phyloP scores from a whole-genome alignment of 23 red algal genomes.

The Pyropia haitanensis region DNA sequence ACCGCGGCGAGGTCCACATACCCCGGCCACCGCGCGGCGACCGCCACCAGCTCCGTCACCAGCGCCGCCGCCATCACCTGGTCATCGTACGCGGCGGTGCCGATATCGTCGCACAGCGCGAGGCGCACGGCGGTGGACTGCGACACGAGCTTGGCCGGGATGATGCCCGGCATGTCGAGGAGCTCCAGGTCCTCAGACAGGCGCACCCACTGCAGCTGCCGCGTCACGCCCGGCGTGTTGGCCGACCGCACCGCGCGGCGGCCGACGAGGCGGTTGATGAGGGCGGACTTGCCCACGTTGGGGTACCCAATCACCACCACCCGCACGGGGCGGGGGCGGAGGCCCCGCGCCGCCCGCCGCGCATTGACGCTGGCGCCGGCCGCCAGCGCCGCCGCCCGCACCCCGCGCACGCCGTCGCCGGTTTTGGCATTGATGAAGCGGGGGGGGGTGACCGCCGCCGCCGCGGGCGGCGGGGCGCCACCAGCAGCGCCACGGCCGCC shows the following conservation, averaged over 20 bases:
- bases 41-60: constrained; percentile 44
- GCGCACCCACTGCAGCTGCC: constrained; percentile 82
- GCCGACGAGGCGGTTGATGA: constrained; percentile 90
- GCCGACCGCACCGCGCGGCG: constrained; percentile 66
- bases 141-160: constrained; percentile 73
- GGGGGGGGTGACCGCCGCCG: neutral
- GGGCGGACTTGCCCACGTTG: constrained; percentile 95
- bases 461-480: neutral
- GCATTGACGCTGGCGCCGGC: constrained; percentile 63
- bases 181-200: constrained; percentile 77
- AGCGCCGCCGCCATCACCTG: constrained; percentile 60
- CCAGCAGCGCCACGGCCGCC: too few relatives aligned
- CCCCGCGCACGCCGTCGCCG: constrained; percentile 59
- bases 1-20: constrained; percentile 37
- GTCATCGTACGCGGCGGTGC: constrained; percentile 81
- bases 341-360: constrained; percentile 51
- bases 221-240: constrained; percentile 87
- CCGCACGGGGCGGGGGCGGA: constrained; percentile 68
- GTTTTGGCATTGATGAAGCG: constrained; percentile 61
- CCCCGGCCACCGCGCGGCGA: constrained; percentile 12
- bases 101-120: constrained; percentile 95
- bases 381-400: constrained; percentile 43
- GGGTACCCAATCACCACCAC: constrained; percentile 88
- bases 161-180: constrained; percentile 94
- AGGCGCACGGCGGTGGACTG: constrained; percentile 65